phyloP scores from a whole-genome alignment of 2,329 filamentous ascomycete species.

The Calonectria pseudoturangicola region DNA sequence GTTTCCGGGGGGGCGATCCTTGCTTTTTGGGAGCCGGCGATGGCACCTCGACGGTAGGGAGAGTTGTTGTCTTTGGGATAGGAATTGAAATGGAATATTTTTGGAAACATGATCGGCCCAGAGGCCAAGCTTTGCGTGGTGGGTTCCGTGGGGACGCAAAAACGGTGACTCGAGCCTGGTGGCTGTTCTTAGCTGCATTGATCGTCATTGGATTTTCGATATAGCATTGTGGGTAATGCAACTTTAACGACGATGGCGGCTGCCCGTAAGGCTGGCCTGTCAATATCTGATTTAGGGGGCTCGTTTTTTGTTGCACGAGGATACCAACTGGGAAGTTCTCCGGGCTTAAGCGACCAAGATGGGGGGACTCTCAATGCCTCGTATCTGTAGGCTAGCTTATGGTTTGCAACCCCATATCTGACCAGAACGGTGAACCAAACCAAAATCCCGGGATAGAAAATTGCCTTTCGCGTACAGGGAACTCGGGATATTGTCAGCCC shows the following conservation, averaged over 20 bases:
- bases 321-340: conserved; percentile 18
- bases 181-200: conserved; percentile 30
- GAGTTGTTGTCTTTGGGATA: neutral
- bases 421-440: neutral
- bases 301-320: conserved; percentile 5
- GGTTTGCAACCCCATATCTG: conserved; percentile 23
- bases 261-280: conserved; percentile 26
- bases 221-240: conserved; percentile 29
- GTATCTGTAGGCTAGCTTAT: neutral
- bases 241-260: conserved; percentile 32
- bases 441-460: neutral
- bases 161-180: conserved; percentile 27
- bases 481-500: neutral
- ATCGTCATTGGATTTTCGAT: conserved; percentile 24
- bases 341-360: conserved; percentile 6
- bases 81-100: conserved; percentile 24
- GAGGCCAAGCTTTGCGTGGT: conserved; percentile 20
- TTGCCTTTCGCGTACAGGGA: neutral
- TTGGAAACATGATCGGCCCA: conserved; percentile 34
- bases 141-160: conserved; percentile 25
- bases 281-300: conserved; percentile 9
- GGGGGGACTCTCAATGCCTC: conserved; percentile 2
- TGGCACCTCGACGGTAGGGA: conserved; percentile 36
- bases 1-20: conserved; percentile 22
- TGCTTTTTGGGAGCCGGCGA: conserved; percentile 18